These are phyloP conservation scores for Ganoderma lingzhi DNA, from an alignment of 1,284 basidiomycete genomes.

Conservation along the genomic window DNA sequence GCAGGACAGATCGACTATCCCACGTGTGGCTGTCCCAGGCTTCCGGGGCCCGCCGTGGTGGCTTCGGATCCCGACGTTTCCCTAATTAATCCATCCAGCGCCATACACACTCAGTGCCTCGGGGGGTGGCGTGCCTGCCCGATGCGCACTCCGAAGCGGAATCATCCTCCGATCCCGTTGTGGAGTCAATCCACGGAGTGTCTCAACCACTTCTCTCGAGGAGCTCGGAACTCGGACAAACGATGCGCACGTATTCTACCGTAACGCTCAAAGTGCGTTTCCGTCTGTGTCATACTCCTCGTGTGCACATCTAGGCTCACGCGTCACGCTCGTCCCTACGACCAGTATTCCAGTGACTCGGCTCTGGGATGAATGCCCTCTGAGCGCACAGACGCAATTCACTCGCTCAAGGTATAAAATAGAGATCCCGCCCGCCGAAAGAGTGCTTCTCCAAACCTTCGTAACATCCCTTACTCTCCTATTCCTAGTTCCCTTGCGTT, in stretches of 20 bases:
- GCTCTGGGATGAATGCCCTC: not conserved
- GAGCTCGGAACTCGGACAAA: constrained; percentile 24
- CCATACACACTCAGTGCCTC: constrained; percentile 6
- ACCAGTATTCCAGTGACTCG: constrained; percentile 26
- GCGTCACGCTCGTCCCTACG: constrained; percentile 20
- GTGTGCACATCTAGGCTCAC: constrained; percentile 4
- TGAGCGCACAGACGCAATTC: not conserved
- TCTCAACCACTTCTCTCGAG: constrained; percentile 7
- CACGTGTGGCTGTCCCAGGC: constrained; percentile 3
- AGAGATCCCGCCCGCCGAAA: not conserved
- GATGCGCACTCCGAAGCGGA: constrained; percentile 14
- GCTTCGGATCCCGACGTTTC: constrained; percentile 21
- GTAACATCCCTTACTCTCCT: not conserved
- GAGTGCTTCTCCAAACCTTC: constrained; percentile 4
- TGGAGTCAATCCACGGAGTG: constrained; percentile 19
- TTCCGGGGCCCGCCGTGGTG: constrained; percentile 28
- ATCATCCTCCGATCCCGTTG: not conserved
- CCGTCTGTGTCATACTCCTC: not conserved
- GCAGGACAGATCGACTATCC: constrained; percentile 3
- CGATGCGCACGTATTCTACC: constrained; percentile 7
- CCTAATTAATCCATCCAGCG: constrained; percentile 16
- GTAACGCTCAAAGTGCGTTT: constrained; percentile 3
- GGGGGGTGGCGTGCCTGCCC: constrained; percentile 24
- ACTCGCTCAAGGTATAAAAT: constrained; percentile 19
- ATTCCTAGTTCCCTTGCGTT: not conserved